These are phyloP conservation scores for Fereydounia khargensis DNA, from an alignment of 1,284 basidiomycete genomes.

Conservation along the genomic window DNA sequence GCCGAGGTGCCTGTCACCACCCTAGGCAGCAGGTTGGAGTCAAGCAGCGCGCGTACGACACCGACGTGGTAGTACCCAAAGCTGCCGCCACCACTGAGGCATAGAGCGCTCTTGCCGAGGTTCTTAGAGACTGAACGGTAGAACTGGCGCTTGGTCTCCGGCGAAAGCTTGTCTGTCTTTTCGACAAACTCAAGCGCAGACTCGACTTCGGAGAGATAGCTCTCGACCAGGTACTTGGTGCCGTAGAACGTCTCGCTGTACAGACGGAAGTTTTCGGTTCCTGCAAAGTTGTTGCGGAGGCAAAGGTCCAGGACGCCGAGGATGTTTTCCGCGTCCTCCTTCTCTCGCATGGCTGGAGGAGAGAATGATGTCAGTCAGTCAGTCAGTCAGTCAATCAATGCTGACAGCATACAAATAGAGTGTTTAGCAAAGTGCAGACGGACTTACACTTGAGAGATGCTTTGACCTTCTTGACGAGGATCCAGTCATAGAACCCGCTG, in stretches of 20 bases:
- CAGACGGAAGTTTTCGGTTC: constrained; percentile 81
- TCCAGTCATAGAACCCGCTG: constrained; percentile 55
- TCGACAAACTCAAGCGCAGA: constrained; percentile 35
- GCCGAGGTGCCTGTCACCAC: constrained; percentile 88
- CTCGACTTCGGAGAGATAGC: constrained; percentile 45
- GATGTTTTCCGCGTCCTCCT: constrained; percentile 69
- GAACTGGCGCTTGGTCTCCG: constrained; percentile 87
- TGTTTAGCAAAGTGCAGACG: not conserved
- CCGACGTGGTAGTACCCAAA: constrained; percentile 89
- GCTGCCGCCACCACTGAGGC: constrained; percentile 87
- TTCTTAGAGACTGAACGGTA: constrained; percentile 86
- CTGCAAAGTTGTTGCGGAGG: constrained; percentile 89
- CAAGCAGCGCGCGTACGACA: constrained; percentile 85
- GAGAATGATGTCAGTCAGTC: constrained; percentile 75
- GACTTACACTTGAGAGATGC: constrained; percentile 24
- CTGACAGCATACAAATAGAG: too few species aligned
- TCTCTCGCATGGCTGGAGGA: constrained; percentile 82
- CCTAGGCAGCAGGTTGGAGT: constrained; percentile 79
- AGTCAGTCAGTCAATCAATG: constrained; percentile 87
- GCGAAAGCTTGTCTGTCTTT: constrained; percentile 62
- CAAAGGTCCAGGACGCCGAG: constrained; percentile 90
- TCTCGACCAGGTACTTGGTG: constrained; percentile 50
- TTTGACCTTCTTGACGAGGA: constrained; percentile 52
- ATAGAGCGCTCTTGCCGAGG: constrained; percentile 83
- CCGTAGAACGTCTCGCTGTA: constrained; percentile 74